Conservation (phyloP, 192 early-diverging fungal species). For the Coemansia furcata region DNA sequence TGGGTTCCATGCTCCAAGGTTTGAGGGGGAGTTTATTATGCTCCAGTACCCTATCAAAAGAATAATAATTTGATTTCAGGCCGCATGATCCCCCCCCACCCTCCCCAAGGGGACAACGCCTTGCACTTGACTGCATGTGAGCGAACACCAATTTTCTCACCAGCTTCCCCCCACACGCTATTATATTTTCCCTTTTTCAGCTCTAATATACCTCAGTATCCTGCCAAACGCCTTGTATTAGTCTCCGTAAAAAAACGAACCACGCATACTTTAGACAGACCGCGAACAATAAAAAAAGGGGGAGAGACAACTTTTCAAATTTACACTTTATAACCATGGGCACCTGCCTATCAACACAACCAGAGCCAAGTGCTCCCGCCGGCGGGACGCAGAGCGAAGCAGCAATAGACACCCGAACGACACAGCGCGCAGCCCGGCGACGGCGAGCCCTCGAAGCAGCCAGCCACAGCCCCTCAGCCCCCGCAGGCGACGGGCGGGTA, state of each 20-base stretch:
- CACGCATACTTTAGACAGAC: background rate
- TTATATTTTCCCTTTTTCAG: background rate
- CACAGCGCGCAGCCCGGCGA: background rate
- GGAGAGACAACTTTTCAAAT: background rate
- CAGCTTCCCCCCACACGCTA: background rate
- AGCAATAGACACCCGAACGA: background rate
- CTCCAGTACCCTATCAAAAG: background rate
- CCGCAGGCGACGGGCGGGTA: background rate
- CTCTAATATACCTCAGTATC: background rate
- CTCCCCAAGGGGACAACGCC: background rate
- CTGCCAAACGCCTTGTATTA: background rate
- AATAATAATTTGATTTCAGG: background rate
- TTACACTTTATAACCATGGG: background rate
- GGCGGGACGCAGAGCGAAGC: background rate
- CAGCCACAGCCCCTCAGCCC: background rate
- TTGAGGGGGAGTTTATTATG: background rate
- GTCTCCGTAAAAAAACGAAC: too few relatives aligned
- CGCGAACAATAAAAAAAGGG: background rate
- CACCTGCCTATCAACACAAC: background rate
- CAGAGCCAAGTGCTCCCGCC: background rate
- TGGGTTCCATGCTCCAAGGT: background rate
- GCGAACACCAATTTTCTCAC: background rate
- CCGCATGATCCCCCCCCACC: background rate
- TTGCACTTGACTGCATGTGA: background rate
- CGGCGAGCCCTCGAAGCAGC: background rate